Evolutionary conservation across 2,329 filamentous ascomycete species (phyloP), one percentile per base, ranked within the genome.

Genomic region (Ophiostoma triangulosporum): DNA sequence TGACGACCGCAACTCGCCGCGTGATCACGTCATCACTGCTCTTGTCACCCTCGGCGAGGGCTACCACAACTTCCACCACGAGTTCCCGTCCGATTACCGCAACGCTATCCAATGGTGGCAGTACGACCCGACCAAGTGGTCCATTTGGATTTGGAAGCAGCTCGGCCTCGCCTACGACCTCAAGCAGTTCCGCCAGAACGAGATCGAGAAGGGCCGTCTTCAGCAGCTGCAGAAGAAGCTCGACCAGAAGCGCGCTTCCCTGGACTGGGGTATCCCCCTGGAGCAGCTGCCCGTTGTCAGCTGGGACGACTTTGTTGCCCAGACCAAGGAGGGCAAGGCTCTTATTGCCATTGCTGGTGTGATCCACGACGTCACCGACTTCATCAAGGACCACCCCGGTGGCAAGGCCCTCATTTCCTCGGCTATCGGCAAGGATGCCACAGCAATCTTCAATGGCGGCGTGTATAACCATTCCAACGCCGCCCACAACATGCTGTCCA

Each of bases 1-100:
- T 66, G 88, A 94, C 63, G 88, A 94, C 77, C 85, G 87, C 70
- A 91, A 94, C 80, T 89, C 85, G 57, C 88, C 88, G 59, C 84
- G 88, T 67, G 88, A 94, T 64, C 87, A 94, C 70, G 78, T 91
- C 65, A 80, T 94, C 69, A 94, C 88, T 38, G 88, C 88, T 45
- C 72, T 94, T 17, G 83, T 88, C 61, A 94, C 88, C 43, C 83
- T 94, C 22, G 88, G 88, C 49, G 88, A 69, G 71, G 88, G 88
- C 29, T 94, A 94, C 73, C 88, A 94, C 78, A 94, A 94, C 77
- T 94, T 94, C 78, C 88, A 94, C 72, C 88, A 94, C 76, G 88
- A 94, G 69, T 94, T 94, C 72, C 88, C 88, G 53, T 91, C 86
- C 11, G 88, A 94, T 69, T 94, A 93, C 80, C 86, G 88, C 66